Conservation (phyloP, 2,329 filamentous ascomycete species). For the Xylariaceae sp. region DNA sequence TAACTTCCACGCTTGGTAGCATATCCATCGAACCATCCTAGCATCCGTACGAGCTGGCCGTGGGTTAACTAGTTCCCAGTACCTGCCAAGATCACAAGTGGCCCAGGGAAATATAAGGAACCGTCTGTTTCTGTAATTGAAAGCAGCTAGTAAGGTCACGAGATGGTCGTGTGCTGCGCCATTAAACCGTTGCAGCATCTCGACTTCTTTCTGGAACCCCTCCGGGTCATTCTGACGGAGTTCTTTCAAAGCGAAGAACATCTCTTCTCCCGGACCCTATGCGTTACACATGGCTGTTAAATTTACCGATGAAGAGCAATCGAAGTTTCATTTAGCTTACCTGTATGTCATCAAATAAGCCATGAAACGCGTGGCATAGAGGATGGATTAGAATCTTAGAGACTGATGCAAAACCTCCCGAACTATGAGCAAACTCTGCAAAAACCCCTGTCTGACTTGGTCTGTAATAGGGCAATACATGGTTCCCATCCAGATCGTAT, state of each 20-base stretch:
- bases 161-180: neutral
- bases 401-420: neutral
- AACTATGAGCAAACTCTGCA: neutral
- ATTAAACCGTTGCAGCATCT: constrained; percentile 6
- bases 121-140: neutral
- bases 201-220: neutral
- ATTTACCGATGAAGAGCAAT: too few species aligned
- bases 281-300: neutral
- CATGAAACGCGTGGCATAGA: constrained; percentile 1
- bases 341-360: neutral
- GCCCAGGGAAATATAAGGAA: constrained; percentile 19
- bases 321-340: neutral
- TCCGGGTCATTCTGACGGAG: neutral
- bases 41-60: neutral
- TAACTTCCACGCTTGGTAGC: constrained; percentile 8
- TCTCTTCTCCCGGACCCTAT: neutral
- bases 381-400: constrained; percentile 12
- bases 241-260: constrained; percentile 9
- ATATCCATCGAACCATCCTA: constrained; percentile 2
- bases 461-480: neutral
- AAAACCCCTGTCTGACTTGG: neutral
- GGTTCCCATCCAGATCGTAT: neutral
- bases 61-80: neutral
- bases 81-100: neutral
- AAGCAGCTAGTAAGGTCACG: constrained; percentile 1